These are phyloP conservation scores for Jamesozyma piceae DNA, from an alignment of 805 yeast species.

Conservation along the genomic window DNA sequence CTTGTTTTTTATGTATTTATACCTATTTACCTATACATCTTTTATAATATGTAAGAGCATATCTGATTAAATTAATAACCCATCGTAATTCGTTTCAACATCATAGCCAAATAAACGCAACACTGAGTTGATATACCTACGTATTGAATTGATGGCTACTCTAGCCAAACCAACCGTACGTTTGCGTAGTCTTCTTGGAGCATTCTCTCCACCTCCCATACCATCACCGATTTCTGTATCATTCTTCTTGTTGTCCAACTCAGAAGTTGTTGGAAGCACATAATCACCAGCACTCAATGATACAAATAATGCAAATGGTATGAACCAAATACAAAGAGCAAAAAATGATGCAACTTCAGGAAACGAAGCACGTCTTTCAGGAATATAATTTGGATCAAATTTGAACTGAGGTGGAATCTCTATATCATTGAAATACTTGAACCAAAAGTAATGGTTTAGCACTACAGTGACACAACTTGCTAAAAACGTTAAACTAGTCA, in stretches of 20 bases:
- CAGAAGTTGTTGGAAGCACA: constrained; percentile 52
- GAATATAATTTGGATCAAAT: constrained; percentile 46
- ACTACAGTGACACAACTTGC: constrained; percentile 64
- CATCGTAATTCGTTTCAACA: constrained; percentile 47
- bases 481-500: constrained; percentile 63
- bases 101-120: constrained; percentile 58
- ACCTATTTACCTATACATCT: no score
- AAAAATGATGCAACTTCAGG: constrained; percentile 91
- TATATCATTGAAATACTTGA: constrained; percentile 64
- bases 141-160: constrained; percentile 45
- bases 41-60: no score
- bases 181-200: constrained; percentile 25
- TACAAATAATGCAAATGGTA: constrained; percentile 87
- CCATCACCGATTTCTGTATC: constrained; percentile 10
- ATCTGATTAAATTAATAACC: constrained; percentile 15
- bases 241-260: constrained; percentile 19
- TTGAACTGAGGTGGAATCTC: constrained; percentile 57
- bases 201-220: constrained; percentile 22
- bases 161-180: constrained; percentile 61
- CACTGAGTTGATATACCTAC: constrained; percentile 37
- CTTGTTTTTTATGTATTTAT: no score
- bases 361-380: constrained; percentile 69
- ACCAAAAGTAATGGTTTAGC: constrained; percentile 83
- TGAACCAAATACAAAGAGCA: constrained; percentile 86
- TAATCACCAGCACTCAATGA: constrained; percentile 88